Evolutionary conservation across 2,329 filamentous ascomycete species (phyloP), one percentile per base, ranked within the genome.

Genomic region (Verticillium albo-atrum): DNA sequence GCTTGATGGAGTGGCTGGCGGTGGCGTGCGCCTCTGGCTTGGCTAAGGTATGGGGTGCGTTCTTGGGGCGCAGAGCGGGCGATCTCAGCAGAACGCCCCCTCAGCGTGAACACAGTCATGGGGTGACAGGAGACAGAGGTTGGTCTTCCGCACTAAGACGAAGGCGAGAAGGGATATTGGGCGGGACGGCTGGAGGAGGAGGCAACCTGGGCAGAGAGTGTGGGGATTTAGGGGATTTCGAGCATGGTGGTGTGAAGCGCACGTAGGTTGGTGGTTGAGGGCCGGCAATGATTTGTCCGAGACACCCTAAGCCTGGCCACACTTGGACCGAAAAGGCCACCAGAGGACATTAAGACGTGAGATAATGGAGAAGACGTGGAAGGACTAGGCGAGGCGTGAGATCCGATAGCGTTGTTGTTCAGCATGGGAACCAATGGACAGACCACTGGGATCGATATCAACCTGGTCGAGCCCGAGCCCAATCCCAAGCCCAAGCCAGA

Each of bases 41-140:
- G 55, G 34, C 32, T 20, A 54, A 28, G 57, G 50, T 35, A 20
- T 42, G 34, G 34, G 35, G 17, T 12, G 42, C 28, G 54, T 55
- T 17, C 57, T 50, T 28, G 51, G 23, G 34, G 20, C 32, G 53
- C 20, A 23, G 9, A 25, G 20, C 9, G 20, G 20, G 42, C 37
- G 42, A 50, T 50, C 42, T 50, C 42, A 50, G 32, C 58, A 23
- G 35, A 54, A 55, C 25, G 32, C 27, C 54, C 42, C 55, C 56
- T 54, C 57, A 56, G 47, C 56, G 54, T 60, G 57, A 57, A 50
- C 53, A 28, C 56, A 62, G 61, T 63, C 62, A 62, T 57, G 62
- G 54, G 62, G 53, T 50, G 42, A 50, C 42, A 50, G n/a, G 7
- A 50, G 42, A 50, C 17, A 34, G 32, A 55, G 28, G 34, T 56